phyloP scores from a whole-genome alignment of 352 stramenopile genomes.

The Paralagenidium karlingii region DNA sequence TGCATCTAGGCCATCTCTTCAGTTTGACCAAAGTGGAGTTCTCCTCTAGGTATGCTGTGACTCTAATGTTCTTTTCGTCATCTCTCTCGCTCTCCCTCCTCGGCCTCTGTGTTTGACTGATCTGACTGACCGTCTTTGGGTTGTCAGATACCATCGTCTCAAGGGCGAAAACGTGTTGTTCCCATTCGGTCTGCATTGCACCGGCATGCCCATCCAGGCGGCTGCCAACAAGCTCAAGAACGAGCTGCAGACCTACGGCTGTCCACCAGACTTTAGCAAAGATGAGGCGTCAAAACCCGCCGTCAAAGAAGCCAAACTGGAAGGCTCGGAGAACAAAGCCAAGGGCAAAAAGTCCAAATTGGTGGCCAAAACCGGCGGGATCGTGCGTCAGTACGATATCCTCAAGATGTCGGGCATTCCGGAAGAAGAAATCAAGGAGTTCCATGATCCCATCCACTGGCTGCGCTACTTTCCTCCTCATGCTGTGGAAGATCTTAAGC shows the following conservation, averaged over 20 bases:
- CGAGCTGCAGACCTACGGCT: conserved; percentile 92
- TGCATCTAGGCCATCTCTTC: conserved; percentile 98
- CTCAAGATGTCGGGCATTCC: conserved; percentile 88
- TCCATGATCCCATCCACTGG: conserved; percentile 97
- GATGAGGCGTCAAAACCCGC: conserved; percentile 17
- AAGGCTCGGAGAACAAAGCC: conserved; percentile 69
- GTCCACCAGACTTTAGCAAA: conserved; percentile 88
- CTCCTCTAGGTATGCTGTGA: conserved; percentile 42
- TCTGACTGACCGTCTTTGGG: conserved; percentile 24
- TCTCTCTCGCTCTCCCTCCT: conserved; percentile 2
- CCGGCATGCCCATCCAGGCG: conserved; percentile 99
- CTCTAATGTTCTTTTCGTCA: neutral
- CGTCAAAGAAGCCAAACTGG: conserved; percentile 55
- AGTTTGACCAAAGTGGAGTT: conserved; percentile 98
- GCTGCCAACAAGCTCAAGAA: conserved; percentile 98
- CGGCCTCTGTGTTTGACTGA: neutral
- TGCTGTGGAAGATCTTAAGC: conserved; percentile 93
- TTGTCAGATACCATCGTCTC: conserved; percentile 88
- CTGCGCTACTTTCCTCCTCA: conserved; percentile 98
- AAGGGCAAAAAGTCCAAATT: conserved; percentile 98
- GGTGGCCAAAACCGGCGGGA: conserved; percentile 94
- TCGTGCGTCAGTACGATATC: conserved; percentile 98
- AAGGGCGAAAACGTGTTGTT: conserved; percentile 99
- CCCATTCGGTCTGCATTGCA: conserved; percentile 99
- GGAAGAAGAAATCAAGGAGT: conserved; percentile 93